Conservation (phyloP, 345 rosid genomes). For the Xanthoceras sorbifolium region DNA sequence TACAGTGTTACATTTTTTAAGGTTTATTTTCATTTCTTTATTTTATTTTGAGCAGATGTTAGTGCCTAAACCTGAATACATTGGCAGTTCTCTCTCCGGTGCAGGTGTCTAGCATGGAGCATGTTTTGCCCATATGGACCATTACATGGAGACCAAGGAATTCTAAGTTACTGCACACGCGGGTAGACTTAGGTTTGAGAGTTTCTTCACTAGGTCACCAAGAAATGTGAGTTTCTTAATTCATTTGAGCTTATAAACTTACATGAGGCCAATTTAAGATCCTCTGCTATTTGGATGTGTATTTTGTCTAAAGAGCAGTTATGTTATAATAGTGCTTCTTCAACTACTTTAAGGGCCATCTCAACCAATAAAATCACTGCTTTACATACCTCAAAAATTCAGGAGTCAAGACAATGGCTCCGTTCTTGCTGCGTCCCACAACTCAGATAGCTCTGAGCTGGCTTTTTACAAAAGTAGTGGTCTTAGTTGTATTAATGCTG, state of each 20-base stretch:
- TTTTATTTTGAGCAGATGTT: conserved; percentile 11
- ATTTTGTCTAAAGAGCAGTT: background rate
- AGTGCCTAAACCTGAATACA: conserved; percentile 38
- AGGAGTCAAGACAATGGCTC: background rate
- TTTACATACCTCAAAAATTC: background rate
- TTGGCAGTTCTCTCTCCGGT: conserved; percentile 75
- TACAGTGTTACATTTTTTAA: background rate
- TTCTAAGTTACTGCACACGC: conserved; percentile 39
- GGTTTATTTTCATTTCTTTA: background rate
- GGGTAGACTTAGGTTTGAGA: conserved; percentile 61
- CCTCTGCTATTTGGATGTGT: background rate
- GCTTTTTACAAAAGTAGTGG: background rate
- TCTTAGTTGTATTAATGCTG: conserved; percentile 15
- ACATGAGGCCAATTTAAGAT: background rate
- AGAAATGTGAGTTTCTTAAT: conserved; percentile 61
- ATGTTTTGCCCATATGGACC: conserved; percentile 65
- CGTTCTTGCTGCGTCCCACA: background rate
- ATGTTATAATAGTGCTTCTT: conserved; percentile 2
- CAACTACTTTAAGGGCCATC: background rate
- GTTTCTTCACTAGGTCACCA: conserved; percentile 62
- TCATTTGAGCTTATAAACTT: conserved; percentile 15
- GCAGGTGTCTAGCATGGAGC: conserved; percentile 72
- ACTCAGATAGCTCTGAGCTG: conserved; percentile 9
- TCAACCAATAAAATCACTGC: background rate
- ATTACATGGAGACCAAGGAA: conserved; percentile 42